A percentile compares a stretch with the other conserved stretches of the same genome.
These are phyloP conservation scores for Scenedesmus sp. DNA, from an alignment of 163 green algal species.

Conservation along the genomic window DNA sequence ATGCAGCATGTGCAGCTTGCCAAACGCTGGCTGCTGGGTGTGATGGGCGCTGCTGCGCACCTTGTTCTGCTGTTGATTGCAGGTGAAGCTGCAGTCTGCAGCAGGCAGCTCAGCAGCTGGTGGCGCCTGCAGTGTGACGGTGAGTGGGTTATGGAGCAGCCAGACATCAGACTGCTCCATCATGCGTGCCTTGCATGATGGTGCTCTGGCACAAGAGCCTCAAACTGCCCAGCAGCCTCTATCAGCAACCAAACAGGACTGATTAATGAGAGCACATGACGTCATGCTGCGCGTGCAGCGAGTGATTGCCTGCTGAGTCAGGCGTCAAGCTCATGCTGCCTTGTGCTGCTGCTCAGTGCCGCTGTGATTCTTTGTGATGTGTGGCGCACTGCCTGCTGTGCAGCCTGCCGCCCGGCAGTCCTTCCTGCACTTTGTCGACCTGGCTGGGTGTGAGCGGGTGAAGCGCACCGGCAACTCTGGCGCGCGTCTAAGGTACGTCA, in stretches of 20 bases:
- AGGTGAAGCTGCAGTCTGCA: neutral
- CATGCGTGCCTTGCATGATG: too few relatives aligned
- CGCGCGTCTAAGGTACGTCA: conserved; percentile 78
- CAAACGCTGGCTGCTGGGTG: neutral
- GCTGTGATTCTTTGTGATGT: neutral
- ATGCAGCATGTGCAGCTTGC: neutral
- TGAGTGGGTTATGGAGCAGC: too few relatives aligned
- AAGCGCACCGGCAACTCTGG: conserved; percentile 82
- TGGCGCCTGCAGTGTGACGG: neutral
- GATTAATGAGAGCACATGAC: too few relatives aligned
- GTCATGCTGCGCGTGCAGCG: neutral
- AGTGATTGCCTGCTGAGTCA: neutral
- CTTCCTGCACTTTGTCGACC: conserved; percentile 78
- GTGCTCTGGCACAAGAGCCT: too few relatives aligned
- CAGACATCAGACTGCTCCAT: too few relatives aligned
- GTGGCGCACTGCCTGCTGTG: neutral
- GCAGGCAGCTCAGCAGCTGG: conserved; percentile 6
- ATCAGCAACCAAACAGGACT: too few relatives aligned
- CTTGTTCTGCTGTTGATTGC: neutral
- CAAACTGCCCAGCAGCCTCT: too few relatives aligned
- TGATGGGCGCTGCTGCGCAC: neutral
- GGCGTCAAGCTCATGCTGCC: neutral
- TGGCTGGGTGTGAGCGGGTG: conserved; percentile 85
- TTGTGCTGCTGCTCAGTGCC: neutral
- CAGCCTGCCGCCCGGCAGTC: neutral